phyloP scores from a whole-genome alignment of 176 grass and related monocot genomes.

The Luzula sylvatica region DNA sequence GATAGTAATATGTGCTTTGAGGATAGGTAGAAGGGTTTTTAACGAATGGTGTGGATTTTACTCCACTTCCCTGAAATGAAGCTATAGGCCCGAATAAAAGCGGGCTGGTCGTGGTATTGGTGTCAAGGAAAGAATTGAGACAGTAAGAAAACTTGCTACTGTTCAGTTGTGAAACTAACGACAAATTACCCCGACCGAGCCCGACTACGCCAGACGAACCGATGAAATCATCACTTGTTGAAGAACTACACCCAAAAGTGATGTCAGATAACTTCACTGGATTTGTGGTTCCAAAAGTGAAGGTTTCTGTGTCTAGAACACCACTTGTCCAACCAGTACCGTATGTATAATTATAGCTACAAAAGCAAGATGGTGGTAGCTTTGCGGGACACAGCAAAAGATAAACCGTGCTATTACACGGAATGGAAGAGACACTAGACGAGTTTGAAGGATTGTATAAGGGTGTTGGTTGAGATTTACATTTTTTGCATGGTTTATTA shows the following conservation, averaged over 20 bases:
- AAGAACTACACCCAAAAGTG: constrained; percentile 51
- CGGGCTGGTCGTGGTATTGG: constrained; percentile 37
- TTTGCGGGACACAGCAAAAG: no score
- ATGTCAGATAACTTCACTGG: constrained; percentile 5
- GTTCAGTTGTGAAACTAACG: constrained; percentile 55
- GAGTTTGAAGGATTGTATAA: constrained; percentile 50
- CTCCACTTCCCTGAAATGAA: neutral
- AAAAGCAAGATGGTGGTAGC: constrained; percentile 9
- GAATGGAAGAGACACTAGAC: constrained; percentile 32
- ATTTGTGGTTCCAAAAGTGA: constrained; percentile 42
- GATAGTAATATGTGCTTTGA: constrained; percentile 51
- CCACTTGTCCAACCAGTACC: constrained; percentile 52
- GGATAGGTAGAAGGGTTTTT: constrained; percentile 24
- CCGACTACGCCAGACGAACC: constrained; percentile 50
- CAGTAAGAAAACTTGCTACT: constrained; percentile 61
- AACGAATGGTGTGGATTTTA: constrained; percentile 45
- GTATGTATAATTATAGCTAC: constrained; percentile 57
- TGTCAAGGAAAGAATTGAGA: constrained; percentile 42
- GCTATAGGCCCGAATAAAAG: constrained; percentile 36
- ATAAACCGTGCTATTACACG: constrained; percentile 41
- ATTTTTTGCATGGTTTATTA: constrained; percentile 33
- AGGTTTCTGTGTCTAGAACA: constrained; percentile 37
- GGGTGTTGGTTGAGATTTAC: constrained; percentile 34
- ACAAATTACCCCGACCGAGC: constrained; percentile 31
- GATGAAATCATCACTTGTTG: constrained; percentile 25